Evolutionary conservation across 805 yeast species (phyloP), one percentile per base, ranked within the genome.

Genomic region (Saccharomycopsis sp.): DNA sequence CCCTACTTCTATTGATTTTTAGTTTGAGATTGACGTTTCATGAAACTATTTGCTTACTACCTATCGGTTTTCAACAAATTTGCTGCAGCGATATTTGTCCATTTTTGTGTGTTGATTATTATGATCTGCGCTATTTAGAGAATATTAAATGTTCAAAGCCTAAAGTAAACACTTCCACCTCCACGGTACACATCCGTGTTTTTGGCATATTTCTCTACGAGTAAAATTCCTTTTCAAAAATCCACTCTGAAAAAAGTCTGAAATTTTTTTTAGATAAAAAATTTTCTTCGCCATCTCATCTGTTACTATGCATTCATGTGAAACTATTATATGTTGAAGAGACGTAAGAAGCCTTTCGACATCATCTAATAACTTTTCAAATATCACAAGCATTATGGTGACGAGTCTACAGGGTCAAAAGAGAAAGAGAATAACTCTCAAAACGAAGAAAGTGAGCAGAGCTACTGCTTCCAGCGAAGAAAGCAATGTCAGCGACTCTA

Each of bases 401-500:
- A 12, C 37, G 37, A 29, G 37, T 29, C 12, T 29, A 29, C 37
- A 29, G 37, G 48, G 48, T 7, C 48, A 44, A 20, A 44, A 44
- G 12, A 48, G 29, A 48, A 14, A 20, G 23, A 48, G 29, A 20
- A 18, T 48, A 48, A 48, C 23, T 14, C 29, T 48, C 21, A 21
- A 48, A 24, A 18, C 23, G 21, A 20, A 21, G 24, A 3, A 3
- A 48, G n/a, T 48, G 51, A 18, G n/a, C 54, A 61, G 23, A 50
- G 23, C n/a, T 57, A 50, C 41, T 18, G 21, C 24, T 24, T 63
- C 62, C 12, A 59, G 53, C 5, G 65, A 59, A 16, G 64, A 64
- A 41, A 53, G 58, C 52, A 53, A 63, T 16, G 46, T 54, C 3
- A 60, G 58, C 8, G 65, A 62, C 23, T 68, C 61, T 20, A 62